Base-by-base conservation (phyloP, 139 green algal genomes). In the Picochlorum sp. region DNA sequence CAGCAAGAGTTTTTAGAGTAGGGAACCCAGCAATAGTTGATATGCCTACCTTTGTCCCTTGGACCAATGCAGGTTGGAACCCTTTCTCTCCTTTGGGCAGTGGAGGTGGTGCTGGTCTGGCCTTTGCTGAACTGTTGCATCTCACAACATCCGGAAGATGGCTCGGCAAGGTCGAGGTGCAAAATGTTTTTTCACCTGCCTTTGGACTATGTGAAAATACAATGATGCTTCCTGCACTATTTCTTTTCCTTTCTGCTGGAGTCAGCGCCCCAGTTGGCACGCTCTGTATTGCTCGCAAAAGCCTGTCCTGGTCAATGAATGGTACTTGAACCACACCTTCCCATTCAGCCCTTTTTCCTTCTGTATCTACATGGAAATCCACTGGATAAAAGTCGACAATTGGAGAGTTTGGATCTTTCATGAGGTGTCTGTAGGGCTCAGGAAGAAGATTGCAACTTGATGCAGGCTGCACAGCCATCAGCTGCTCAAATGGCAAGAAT, bases 281-380 rank as follows among this genome's bases (percentile, higher is more conserved):
- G 4, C 60, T 75, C 18, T 20, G 14, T 1, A 62, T 75, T 0
- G 88, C 85, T 8, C 37, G 20, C 58, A 94, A 75, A 57, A 96
- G 80, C 18, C 80, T 77, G 10, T 75, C 44, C 76, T 92, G 75
- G 45, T 90, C 80, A 13, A 92, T 78, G 69, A 92, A 90, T 6
- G 78, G 80, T 55, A 91, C 74, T 57, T 86, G 77, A 10, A 92
- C 86, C 4, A 93, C 69, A 23, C 80, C 90, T 78, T 97, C 90
- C 89, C 89, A 97, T 60, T 93, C 87, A 13, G 85, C 81, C 6
- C 90, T 77, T 77, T 96, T 97, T 45, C 90, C 90, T 78, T 97
- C 90, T 72, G 87, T 77, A 75, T 97, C 90, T 6, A 95, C 70
- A 41, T 72, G 21, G 62, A 95, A 92, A 28, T 86, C 68, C 0